A percentile compares a stretch with the other conserved stretches of the same genome.
Conservation (phyloP, 352 stramenopile species). For the Pythium chondricola region DNA sequence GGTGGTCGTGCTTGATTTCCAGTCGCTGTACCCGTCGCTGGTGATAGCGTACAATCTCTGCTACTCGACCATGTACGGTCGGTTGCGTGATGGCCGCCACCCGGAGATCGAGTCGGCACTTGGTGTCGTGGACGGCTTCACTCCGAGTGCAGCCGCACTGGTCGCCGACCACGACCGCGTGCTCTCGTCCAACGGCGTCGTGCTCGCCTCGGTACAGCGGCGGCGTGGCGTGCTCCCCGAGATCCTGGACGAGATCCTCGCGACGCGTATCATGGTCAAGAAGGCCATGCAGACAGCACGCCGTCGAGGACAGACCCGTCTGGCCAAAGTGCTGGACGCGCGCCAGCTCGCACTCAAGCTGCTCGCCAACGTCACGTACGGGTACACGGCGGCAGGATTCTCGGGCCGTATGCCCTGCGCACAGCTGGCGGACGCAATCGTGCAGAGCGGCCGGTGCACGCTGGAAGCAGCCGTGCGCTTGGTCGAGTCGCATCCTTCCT, state of each 20-base stretch:
- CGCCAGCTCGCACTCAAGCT: slow-evolving; percentile 96
- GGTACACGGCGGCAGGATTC: slow-evolving; percentile 98
- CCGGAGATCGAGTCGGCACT: slow-evolving; percentile 57
- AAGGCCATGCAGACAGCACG: slow-evolving; percentile 93
- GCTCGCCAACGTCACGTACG: slow-evolving; percentile 99
- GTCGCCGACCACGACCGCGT: slow-evolving; percentile 42
- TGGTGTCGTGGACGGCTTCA: slow-evolving; percentile 57
- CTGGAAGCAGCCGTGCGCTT: slow-evolving; percentile 92
- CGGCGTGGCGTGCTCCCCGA: slow-evolving; percentile 94
- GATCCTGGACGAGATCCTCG: slow-evolving; percentile 94
- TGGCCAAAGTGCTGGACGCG: slow-evolving; percentile 71
- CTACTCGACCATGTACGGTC: slow-evolving; percentile 95
- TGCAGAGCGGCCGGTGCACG: slow-evolving; percentile 87
- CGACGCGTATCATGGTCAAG: slow-evolving; percentile 98
- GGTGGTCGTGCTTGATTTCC: slow-evolving; percentile 98
- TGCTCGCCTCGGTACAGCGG: slow-evolving; percentile 92
- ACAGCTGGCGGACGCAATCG: slow-evolving; percentile 97
- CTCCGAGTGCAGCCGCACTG: slow-evolving; percentile 35
- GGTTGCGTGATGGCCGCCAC: slow-evolving; percentile 78
- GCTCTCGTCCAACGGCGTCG: slow-evolving; percentile 91
- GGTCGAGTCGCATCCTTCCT: slow-evolving; percentile 79
- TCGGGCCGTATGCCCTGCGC: slow-evolving; percentile 95
- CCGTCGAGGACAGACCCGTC: slow-evolving; percentile 43
- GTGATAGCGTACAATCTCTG: slow-evolving; percentile 99
- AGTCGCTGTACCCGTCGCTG: slow-evolving; percentile 99